phyloP scores from a whole-genome alignment of 257 asterid genomes.

The Fraxinus americana region DNA sequence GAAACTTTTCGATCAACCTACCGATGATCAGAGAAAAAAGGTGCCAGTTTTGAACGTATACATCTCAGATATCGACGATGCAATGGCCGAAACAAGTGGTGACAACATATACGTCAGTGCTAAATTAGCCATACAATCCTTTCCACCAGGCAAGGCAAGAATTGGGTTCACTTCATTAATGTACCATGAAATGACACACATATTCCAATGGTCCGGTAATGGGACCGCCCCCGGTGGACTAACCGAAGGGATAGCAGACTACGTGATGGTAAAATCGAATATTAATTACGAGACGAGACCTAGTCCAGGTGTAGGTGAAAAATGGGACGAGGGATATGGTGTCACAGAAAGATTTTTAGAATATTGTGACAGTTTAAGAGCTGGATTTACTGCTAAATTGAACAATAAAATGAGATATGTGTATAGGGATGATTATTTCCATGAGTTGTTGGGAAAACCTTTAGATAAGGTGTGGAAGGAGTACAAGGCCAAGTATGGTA shows the following conservation, averaged over 20 bases:
- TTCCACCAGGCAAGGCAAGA: neutral
- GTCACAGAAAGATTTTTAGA: neutral
- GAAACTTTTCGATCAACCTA: neutral
- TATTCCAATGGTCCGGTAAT: slow-evolving; percentile 43
- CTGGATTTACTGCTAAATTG: slow-evolving; percentile 33
- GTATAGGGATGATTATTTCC: slow-evolving; percentile 36
- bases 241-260: slow-evolving; percentile 47
- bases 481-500: slow-evolving; percentile 40
- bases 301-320: neutral
- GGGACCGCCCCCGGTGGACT: slow-evolving; percentile 41
- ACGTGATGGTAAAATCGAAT: slow-evolving; percentile 29
- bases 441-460: slow-evolving; percentile 45
- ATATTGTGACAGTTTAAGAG: slow-evolving; percentile 25
- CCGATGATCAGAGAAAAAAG: neutral
- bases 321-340: neutral
- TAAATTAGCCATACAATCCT: neutral
- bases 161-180: slow-evolving; percentile 2
- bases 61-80: neutral
- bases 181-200: slow-evolving; percentile 50
- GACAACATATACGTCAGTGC: neutral
- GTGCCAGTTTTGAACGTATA: neutral
- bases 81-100: neutral
- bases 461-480: slow-evolving; percentile 41
- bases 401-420: slow-evolving; percentile 43
- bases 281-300: neutral